Percentiles rank a stretch among this genome's conserved stretches.
phyloP scores from a whole-genome alignment of 2,329 filamentous ascomycete species.

The Fusarium ambrosium region DNA sequence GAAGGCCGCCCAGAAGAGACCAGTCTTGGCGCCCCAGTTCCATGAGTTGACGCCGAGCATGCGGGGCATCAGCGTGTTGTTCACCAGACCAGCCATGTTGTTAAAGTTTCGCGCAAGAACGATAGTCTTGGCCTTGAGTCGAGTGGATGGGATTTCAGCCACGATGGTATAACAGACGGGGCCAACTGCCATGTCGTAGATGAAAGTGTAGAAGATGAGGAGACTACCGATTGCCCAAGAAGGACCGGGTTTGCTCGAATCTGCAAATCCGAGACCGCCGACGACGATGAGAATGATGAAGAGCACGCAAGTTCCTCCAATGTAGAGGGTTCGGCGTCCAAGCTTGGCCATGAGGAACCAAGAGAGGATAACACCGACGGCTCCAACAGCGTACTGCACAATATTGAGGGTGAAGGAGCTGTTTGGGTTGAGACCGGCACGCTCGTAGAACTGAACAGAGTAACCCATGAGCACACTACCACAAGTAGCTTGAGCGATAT shows the following conservation, averaged over 20 bases:
- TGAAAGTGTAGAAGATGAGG: conserved; percentile 58
- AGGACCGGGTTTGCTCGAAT: conserved; percentile 54
- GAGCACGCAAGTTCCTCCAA: conserved; percentile 63
- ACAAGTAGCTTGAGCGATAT: conserved; percentile 55
- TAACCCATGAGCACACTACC: conserved; percentile 66
- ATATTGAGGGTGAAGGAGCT: conserved; percentile 56
- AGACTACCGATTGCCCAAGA: conserved; percentile 63
- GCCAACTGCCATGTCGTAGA: conserved; percentile 56
- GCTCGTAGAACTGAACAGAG: conserved; percentile 65
- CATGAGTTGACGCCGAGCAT: conserved; percentile 60
- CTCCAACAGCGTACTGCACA: conserved; percentile 59
- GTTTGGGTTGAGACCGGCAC: conserved; percentile 54
- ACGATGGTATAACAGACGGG: conserved; percentile 87
- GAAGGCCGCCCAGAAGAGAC: conserved; percentile 58
- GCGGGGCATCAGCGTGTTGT: conserved; percentile 60
- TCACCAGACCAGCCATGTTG: conserved; percentile 62
- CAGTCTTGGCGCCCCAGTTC: conserved; percentile 63
- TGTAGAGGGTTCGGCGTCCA: conserved; percentile 61
- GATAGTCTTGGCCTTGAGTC: conserved; percentile 61
- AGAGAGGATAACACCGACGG: conserved; percentile 59
- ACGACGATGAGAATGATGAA: conserved; percentile 57
- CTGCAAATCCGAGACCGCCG: conserved; percentile 66
- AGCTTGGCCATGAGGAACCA: conserved; percentile 59
- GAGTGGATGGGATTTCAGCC: conserved; percentile 62
- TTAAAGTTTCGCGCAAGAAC: conserved; percentile 62